Evolutionary conservation across 176 grass and related monocot species (phyloP).

Genomic region (Olyra latifolia): DNA sequence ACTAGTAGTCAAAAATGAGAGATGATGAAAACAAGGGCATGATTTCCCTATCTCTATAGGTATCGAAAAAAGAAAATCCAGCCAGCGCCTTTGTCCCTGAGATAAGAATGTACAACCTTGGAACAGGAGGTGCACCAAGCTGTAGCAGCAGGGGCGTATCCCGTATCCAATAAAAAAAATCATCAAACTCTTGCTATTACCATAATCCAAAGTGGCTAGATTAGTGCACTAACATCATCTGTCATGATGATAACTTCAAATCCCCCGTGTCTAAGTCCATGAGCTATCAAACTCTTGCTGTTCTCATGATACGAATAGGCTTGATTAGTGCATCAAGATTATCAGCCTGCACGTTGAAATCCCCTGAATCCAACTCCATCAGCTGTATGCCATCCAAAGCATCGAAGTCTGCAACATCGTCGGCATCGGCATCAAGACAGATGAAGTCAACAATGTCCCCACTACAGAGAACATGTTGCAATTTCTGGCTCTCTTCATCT

Average conservation of each 20-base stretch:
- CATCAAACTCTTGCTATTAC: constrained; percentile 33
- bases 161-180: constrained; percentile 13
- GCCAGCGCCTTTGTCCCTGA: not conserved
- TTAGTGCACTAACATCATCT: constrained; percentile 55
- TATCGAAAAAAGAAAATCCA: constrained; percentile 3
- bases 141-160: not conserved
- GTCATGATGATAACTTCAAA: constrained; percentile 21
- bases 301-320: constrained; percentile 77
- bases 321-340: constrained; percentile 77
- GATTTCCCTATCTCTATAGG: constrained; percentile 3
- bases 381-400: constrained; percentile 9
- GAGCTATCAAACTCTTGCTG: constrained; percentile 34
- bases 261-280: constrained; percentile 26
- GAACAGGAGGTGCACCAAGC: not conserved
- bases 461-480: constrained; percentile 20
- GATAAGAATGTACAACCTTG: not conserved
- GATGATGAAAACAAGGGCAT: not conserved
- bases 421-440: constrained; percentile 28
- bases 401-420: constrained; percentile 1
- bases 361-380: constrained; percentile 33
- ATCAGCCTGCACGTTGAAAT: constrained; percentile 43
- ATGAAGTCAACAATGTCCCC: constrained; percentile 57
- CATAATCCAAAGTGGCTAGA: constrained; percentile 64
- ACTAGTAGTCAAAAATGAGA: constrained; percentile 1
- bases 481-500: constrained; percentile 37